Percentiles rank a stretch among this genome's conserved stretches.
Conservation (phyloP, 2,329 filamentous ascomycete genomes). For the Colletotrichum neosansevieriae region DNA sequence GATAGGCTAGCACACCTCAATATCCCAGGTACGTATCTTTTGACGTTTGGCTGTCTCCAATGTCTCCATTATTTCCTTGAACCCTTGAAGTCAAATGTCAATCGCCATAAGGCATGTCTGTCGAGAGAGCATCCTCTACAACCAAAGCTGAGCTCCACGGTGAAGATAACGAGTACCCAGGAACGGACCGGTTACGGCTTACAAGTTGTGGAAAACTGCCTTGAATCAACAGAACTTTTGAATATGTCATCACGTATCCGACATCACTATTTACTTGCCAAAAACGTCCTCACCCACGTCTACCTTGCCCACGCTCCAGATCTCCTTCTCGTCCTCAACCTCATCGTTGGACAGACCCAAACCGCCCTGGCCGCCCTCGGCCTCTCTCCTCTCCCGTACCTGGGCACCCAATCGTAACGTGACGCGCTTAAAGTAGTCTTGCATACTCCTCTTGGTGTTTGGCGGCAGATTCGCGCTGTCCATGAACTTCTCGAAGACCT, state of each 20-base stretch:
- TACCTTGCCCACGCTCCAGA: conserved; percentile 94
- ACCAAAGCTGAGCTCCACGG: too few species aligned
- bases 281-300: conserved; percentile 77
- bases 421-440: conserved; percentile 97
- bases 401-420: conserved; percentile 86
- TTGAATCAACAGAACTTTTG: conserved; percentile 24
- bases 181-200: neutral
- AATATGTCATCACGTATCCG: conserved; percentile 17
- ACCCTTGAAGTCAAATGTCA: neutral
- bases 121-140: too few species aligned
- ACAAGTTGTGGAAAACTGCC: neutral
- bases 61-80: neutral
- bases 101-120: too few species aligned
- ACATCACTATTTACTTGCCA: conserved; percentile 47
- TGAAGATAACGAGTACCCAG: too few species aligned
- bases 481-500: conserved; percentile 93
- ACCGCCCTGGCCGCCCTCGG: conserved; percentile 89
- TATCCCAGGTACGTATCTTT: neutral
- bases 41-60: neutral
- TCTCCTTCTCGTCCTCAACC: conserved; percentile 91
- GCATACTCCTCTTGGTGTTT: conserved; percentile 87
- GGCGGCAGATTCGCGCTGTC: conserved; percentile 74
- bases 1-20: conserved; percentile 35
- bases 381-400: conserved; percentile 88
- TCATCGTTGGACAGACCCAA: conserved; percentile 91